Evolutionary conservation across 805 yeast genomes (phyloP).

Genomic region (Saitoella complicata): DNA sequence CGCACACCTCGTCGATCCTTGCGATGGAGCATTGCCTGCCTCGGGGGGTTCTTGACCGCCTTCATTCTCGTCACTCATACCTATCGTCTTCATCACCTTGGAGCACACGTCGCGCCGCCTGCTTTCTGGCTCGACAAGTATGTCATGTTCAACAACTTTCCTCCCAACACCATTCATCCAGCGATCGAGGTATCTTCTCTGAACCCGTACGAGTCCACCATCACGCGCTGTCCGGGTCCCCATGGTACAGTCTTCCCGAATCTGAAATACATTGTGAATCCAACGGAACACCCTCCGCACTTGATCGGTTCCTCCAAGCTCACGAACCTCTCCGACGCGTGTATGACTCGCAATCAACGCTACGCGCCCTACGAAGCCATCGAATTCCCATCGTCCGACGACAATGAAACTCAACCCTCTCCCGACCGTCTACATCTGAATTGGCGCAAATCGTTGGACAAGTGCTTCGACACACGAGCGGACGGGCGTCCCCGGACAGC

Average conservation of each 20-base stretch:
- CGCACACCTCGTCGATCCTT: too few relatives aligned
- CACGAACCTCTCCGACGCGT: neutral
- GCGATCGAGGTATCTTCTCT: too few relatives aligned
- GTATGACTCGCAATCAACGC: neutral
- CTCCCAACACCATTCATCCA: too few relatives aligned
- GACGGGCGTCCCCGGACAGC: neutral
- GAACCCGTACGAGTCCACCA: neutral
- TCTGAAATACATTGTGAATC: neutral
- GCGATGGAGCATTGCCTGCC: too few relatives aligned
- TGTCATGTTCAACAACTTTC: too few relatives aligned
- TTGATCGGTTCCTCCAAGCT: neutral
- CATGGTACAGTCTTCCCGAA: neutral
- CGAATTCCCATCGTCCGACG: too few relatives aligned
- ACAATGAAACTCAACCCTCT: too few relatives aligned
- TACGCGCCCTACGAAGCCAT: neutral
- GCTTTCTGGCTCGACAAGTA: too few relatives aligned
- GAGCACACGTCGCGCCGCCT: too few relatives aligned
- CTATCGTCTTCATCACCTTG: too few relatives aligned
- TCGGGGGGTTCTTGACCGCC: too few relatives aligned
- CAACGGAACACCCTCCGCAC: neutral
- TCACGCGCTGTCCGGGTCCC: neutral
- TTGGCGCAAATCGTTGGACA: neutral
- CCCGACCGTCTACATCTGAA: neutral
- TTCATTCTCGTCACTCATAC: too few relatives aligned
- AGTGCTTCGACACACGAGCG: neutral